Percentiles rank a stretch among this genome's conserved stretches.
phyloP scores from a whole-genome alignment of 768 basidiomycete genomes.

The Collybiopsis luxurians region DNA sequence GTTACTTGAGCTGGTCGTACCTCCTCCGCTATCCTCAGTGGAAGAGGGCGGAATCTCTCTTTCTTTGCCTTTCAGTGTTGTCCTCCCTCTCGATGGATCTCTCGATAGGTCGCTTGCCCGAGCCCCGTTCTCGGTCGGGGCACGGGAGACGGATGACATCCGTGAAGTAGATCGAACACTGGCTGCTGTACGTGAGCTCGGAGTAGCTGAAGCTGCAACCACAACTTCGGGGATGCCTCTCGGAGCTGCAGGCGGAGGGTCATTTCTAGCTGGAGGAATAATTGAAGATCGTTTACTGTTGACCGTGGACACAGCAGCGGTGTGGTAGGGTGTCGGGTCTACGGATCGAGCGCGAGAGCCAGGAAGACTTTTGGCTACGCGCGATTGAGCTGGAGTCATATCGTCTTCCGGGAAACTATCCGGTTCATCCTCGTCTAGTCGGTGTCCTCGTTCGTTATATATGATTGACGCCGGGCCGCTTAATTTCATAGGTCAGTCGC shows the following conservation, averaged over 20 bases:
- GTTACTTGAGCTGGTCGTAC: slow-evolving; percentile 11
- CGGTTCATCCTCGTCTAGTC: slow-evolving; percentile 62
- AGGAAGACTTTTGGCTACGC: slow-evolving; percentile 40
- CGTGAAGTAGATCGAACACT: slow-evolving; percentile 1
- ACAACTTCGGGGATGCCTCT: slow-evolving; percentile 1
- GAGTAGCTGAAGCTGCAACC: not conserved
- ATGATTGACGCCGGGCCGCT: slow-evolving; percentile 81
- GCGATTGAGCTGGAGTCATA: slow-evolving; percentile 37
- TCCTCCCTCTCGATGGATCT: slow-evolving; percentile 15
- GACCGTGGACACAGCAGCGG: slow-evolving; percentile 20
- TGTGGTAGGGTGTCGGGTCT: slow-evolving; percentile 29
- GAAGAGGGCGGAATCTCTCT: slow-evolving; percentile 6
- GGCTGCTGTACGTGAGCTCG: not conserved
- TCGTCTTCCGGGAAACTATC: slow-evolving; percentile 70
- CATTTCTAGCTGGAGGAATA: slow-evolving; percentile 15
- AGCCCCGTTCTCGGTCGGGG: not conserved
- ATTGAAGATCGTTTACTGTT: slow-evolving; percentile 23
- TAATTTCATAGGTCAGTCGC: slow-evolving; percentile 5
- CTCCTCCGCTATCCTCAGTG: slow-evolving; percentile 22
- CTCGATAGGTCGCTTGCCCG: slow-evolving; percentile 2
- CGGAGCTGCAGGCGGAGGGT: slow-evolving; percentile 3
- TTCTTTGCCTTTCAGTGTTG: slow-evolving; percentile 20
- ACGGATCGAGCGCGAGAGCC: slow-evolving; percentile 56
- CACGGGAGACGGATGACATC: not conserved
- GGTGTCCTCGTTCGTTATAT: slow-evolving; percentile 76